These are phyloP conservation scores for Pulicaria dysenterica DNA, from an alignment of 129 eudicot species.

Conservation along the genomic window DNA sequence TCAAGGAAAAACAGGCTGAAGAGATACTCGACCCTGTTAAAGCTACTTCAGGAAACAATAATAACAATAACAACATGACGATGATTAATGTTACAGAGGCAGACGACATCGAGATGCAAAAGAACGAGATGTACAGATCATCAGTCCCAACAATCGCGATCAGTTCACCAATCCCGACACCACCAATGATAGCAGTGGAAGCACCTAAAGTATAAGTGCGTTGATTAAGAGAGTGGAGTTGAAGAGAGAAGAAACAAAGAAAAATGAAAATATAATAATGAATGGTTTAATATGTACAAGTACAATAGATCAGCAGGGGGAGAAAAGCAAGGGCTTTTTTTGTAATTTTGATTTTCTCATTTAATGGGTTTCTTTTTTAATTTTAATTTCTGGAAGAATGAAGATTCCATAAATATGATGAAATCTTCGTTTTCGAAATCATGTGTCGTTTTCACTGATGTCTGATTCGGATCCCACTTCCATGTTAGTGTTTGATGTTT, in stretches of 20 bases:
- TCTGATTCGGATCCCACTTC: constrained; percentile 45
- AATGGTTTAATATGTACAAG: constrained; percentile 32
- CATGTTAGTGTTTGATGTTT: constrained; percentile 37
- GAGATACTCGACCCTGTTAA: constrained; percentile 65
- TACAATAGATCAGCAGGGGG: constrained; percentile 34
- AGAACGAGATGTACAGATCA: constrained; percentile 31
- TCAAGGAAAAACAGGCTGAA: constrained; percentile 65
- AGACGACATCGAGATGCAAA: constrained; percentile 51
- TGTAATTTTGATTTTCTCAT: constrained; percentile 40
- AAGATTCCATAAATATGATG: constrained; percentile 36
- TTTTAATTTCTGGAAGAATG: constrained; percentile 18
- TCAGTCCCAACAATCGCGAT: constrained; percentile 48
- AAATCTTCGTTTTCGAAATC: constrained; percentile 21
- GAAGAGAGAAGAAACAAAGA: not conserved
- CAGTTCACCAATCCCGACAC: constrained; percentile 52
- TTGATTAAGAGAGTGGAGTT: not conserved
- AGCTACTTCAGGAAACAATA: constrained; percentile 32
- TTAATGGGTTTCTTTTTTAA: constrained; percentile 15
- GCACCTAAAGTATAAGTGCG: constrained; percentile 46
- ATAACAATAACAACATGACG: constrained; percentile 23
- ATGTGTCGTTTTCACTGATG: constrained; percentile 23
- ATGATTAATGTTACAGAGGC: constrained; percentile 46
- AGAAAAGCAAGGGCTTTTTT: constrained; percentile 44
- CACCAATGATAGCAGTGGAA: constrained; percentile 79
- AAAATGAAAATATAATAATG: not conserved